Evolutionary conservation across 805 yeast species (phyloP), one percentile per base, ranked within the genome.

Genomic region (Yamadazyma nakazawae): DNA sequence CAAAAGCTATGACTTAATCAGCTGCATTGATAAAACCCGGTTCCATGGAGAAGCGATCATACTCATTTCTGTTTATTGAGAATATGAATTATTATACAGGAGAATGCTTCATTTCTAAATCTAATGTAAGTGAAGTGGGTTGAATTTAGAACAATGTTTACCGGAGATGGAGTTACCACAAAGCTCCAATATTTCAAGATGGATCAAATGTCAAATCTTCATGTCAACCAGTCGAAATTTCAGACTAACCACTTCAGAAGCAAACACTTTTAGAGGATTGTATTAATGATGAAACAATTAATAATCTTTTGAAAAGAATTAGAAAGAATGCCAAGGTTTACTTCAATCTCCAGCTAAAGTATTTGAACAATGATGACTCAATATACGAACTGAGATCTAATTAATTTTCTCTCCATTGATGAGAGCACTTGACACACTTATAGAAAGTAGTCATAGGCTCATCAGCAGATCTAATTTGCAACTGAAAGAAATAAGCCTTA

Each of bases 391-490:
- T 14, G 35, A 21, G 17, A 32, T 7, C 18, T n/a, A 14, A 45
- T 61, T 57, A 94, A 60, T 94, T 94, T 59, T 94, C 99, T 69
- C 96, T 85, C 99, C 99, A 94, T 68, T 92, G 95, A 61, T 89
- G 79, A 42, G 88, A 88, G 73, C 99, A 94, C 52, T 81, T 84
- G 32, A 90, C 90, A 72, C 99, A 94, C 66, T 92, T 90, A 66
- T 88, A 92, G 64, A 94, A 94, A 2, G 98, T 92, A 0, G 99
- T 94, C 98, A 94, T 94, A 19, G 99, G 99, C 72, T 94, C 99
- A 77, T 94, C 99, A 1, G 99, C 99, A 51, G 96, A 87, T 67
- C 99, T 78, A 60, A 94, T 94, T 67, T 94, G 99, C 49, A 94
- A 73, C 69, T 94, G 98, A 78, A 91, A 94, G 75, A 88, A 94